Evolutionary conservation across 2,329 filamentous ascomycete species (phyloP).

Genomic region (Madurella fahalii): DNA sequence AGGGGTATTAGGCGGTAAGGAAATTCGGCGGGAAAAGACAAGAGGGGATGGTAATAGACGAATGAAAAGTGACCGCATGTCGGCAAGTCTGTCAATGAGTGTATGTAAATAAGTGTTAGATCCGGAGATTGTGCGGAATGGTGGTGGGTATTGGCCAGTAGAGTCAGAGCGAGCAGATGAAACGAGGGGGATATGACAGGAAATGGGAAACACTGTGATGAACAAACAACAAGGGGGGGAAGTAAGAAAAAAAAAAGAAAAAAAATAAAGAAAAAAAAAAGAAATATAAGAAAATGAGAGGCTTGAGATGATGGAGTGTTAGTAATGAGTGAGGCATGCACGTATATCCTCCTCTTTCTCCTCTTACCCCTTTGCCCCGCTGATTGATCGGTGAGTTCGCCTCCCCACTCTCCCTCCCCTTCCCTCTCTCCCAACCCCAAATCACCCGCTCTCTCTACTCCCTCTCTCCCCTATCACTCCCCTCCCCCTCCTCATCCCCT

Average conservation of each 20-base stretch:
- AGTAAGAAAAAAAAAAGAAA: too few relatives aligned
- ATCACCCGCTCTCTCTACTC: constrained; percentile 1
- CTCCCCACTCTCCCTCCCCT: too few relatives aligned
- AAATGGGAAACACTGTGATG: not conserved
- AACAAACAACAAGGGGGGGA: too few relatives aligned
- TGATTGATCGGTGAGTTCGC: too few relatives aligned
- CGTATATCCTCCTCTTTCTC: too few relatives aligned
- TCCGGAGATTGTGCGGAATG: not conserved
- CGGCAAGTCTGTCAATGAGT: too few relatives aligned
- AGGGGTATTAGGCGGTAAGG: constrained; percentile 5
- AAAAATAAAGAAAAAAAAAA: too few relatives aligned
- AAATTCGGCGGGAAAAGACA: not conserved
- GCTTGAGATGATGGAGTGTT: not conserved
- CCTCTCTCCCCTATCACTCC: not conserved
- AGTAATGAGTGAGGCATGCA: too few relatives aligned
- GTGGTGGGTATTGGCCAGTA: too few relatives aligned
- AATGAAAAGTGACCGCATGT: not conserved
- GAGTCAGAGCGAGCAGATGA: not conserved
- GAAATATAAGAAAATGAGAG: not conserved
- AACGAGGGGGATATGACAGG: not conserved
- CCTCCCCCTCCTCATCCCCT: not conserved
- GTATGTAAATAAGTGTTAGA: not conserved
- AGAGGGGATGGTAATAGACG: not conserved
- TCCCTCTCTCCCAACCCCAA: too few relatives aligned
- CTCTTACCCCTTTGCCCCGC: too few relatives aligned